Evolutionary conservation across 768 basidiomycete genomes (phyloP), one percentile per base, ranked within the genome.

Genomic region (Naganishia vishniacii): DNA sequence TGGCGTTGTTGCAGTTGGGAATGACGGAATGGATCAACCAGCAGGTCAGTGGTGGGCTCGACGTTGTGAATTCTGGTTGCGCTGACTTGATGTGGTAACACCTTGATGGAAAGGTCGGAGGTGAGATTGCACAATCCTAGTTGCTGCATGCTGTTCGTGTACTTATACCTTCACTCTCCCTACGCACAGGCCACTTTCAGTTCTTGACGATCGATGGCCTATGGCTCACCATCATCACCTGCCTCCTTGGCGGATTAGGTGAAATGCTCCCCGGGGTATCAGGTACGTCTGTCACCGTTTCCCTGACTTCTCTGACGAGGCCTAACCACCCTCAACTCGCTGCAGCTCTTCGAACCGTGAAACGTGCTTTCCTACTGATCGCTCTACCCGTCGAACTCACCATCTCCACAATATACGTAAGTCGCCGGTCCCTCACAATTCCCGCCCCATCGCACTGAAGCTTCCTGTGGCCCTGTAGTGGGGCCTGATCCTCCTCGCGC

Each of bases 191-290:
- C 0, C 83, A 84, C 68, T 82, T 81, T 48, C 86, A 86, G 73
- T 91, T 83, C 71, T 78, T 91, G 60, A 91, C 89, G 0, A 87
- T 89, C 68, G 84, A 88, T 76, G 87, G 87, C 2, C 75, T 83
- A 5, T 69, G 72, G 20, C 65, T 76, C 4, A 78, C 83, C 44
- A 79, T 78, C 74, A 34, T 77, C 4, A 81, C 78, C 25, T 81
- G 82, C 80, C 40, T 75, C 15, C 31, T 81, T 13, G 80, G 80
- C 59, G 64, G 81, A 0, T 58, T 77, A 12, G 64, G 67, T n/a
- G 83, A 84, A 65, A 20, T 81, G 4, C 72, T 81, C 8, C 81
- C 82, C 3, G 68, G 69, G 3, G 47, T 80, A 2, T 41, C 53
- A 23, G 12, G 81, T 82, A 49, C 56, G 80, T 75, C 4, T 53